Evolutionary conservation across 441 rosid genomes (phyloP).

Genomic region (Lepidium campestre): DNA sequence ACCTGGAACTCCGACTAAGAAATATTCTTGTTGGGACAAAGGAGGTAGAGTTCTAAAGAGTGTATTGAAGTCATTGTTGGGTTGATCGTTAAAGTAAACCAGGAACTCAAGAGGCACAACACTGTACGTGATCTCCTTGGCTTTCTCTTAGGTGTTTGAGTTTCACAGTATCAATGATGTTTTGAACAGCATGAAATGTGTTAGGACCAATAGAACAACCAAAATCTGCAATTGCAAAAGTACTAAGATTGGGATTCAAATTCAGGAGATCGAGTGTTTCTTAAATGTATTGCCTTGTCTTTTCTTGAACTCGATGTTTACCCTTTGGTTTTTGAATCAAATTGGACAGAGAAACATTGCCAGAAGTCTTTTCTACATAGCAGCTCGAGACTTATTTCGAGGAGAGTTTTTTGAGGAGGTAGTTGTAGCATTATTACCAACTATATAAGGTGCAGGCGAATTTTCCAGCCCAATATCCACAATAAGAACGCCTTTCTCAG

Average conservation of each 20-base stretch:
- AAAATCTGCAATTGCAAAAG: background rate
- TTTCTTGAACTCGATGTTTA: no score
- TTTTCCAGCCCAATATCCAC: no score
- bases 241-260: background rate
- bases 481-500: no score
- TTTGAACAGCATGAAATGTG: slow-evolving; percentile 10
- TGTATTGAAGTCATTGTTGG: slow-evolving; percentile 17
- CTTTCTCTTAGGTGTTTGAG: background rate
- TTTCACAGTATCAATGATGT: background rate
- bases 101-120: slow-evolving; percentile 2
- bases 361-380: no score
- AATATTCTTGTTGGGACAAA: background rate
- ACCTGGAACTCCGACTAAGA: slow-evolving; percentile 19
- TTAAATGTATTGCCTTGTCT: background rate
- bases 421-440: no score
- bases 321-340: no score
- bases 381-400: no score
- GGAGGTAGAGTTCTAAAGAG: slow-evolving; percentile 25
- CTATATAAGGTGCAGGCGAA: no score
- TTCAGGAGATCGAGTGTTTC: background rate
- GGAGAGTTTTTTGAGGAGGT: no score
- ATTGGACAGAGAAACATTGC: no score
- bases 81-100: slow-evolving; percentile 15
- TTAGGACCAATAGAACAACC: slow-evolving; percentile 22
- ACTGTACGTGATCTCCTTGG: no score